A percentile compares a stretch with the other conserved stretches of the same genome.
These are phyloP conservation scores for Fusarium ambrosium DNA, from an alignment of 2,329 filamentous ascomycete genomes.

Conservation along the genomic window DNA sequence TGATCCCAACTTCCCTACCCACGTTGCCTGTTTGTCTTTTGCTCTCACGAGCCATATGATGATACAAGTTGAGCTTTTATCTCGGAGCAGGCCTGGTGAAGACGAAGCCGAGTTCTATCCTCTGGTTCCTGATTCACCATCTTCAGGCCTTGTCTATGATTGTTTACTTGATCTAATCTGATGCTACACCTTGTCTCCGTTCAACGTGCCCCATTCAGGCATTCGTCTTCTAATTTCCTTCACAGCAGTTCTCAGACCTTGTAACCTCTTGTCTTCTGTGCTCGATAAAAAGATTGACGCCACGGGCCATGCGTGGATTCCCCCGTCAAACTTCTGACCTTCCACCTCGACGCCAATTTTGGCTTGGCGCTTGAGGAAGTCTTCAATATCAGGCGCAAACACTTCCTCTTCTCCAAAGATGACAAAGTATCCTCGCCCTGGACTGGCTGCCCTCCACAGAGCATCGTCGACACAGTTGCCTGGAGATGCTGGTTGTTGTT, in stretches of 20 bases:
- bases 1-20: slow-evolving; percentile 5
- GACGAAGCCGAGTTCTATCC: slow-evolving; percentile 64
- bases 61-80: slow-evolving; percentile 57
- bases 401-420: slow-evolving; percentile 84
- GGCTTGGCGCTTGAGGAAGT: slow-evolving; percentile 68
- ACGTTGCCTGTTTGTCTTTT: not conserved
- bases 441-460: slow-evolving; percentile 77
- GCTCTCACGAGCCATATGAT: slow-evolving; percentile 49
- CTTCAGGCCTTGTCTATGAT: slow-evolving; percentile 50
- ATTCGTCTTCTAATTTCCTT: slow-evolving; percentile 54
- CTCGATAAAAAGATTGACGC: slow-evolving; percentile 71
- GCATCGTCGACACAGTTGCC: slow-evolving; percentile 75
- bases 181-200: slow-evolving; percentile 51
- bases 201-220: slow-evolving; percentile 31
- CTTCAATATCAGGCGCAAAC: slow-evolving; percentile 77
- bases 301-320: slow-evolving; percentile 88
- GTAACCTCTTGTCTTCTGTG: slow-evolving; percentile 62
- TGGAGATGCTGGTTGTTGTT: slow-evolving; percentile 67
- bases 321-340: slow-evolving; percentile 71
- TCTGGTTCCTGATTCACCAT: slow-evolving; percentile 61
- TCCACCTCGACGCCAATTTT: slow-evolving; percentile 67
- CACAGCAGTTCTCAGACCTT: slow-evolving; percentile 62
- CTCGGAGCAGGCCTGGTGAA: slow-evolving; percentile 51
- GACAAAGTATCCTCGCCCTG: slow-evolving; percentile 76
- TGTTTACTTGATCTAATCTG: slow-evolving; percentile 77